Base-by-base conservation (phyloP, 371 early-diverging fungal species). In the Mortierella sp. region DNA sequence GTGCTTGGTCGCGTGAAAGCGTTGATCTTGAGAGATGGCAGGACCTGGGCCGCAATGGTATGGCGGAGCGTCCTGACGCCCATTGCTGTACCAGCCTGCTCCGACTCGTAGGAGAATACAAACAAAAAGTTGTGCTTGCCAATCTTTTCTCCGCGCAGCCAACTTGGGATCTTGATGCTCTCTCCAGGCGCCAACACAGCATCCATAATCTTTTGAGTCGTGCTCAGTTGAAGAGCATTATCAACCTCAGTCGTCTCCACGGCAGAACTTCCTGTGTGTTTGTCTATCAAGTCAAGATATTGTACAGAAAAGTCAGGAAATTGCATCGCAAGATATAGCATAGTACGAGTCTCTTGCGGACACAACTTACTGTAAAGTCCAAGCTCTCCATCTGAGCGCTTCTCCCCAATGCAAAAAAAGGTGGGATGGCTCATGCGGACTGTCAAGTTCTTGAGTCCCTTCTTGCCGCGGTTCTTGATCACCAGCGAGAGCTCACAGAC, bases 1-100 rank as follows among this genome's bases (percentile, higher is more conserved):
- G 93, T 89, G 73, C 97, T 96, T 1, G 96, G 96, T n/a, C 98
- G 89, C 5, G 98, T 96, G 83, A 97, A 97, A 0, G 97, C 97
- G 81, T 97, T 97, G 87, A 98, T 95, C 72, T 96, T 93, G 37
- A 98, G 90, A 1, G 97, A 97, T 6, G 98, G 96, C 34, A 92
- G 79, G 1, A 98, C 97, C 61, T 93, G 92, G 0, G 93, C 84
- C 0, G 89, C 74, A 5, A 93, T 61, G 0, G 91, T 89, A 87
- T 92, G 93, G 21, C 93, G 90, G n/a, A 95, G 80, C 28, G 92
- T 93, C 40, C 96, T 91, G 79, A 93, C 89, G 0, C 92, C 91
- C 89, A 93, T 92, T 11, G 92, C 92, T 11, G 88, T 90, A 55
- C 93, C 91, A 40, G 91, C 89, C 72, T 94, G 91, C 81, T 96